phyloP scores from a whole-genome alignment of 306 rosid species.

The Gynostemma pentaphyllum region DNA sequence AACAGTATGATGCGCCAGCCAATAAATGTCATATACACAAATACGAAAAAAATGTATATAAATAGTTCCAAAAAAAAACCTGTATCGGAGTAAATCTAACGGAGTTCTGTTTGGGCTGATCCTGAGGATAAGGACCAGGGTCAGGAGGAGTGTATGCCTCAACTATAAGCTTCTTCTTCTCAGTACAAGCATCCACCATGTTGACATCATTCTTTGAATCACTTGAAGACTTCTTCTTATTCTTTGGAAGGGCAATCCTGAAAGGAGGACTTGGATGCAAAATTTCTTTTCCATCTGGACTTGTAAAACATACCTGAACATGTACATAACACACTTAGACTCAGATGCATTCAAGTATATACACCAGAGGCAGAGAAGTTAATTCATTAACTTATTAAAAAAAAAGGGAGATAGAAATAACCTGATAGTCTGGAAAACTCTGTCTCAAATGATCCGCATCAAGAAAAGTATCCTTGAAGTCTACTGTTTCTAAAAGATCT shows the following conservation, averaged over 20 bases:
- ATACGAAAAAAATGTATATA: not conserved
- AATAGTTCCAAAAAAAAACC: constrained; percentile 38
- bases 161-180: constrained; percentile 50
- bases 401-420: constrained; percentile 18
- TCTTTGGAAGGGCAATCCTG: constrained; percentile 45
- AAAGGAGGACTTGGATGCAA: constrained; percentile 73
- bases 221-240: constrained; percentile 30
- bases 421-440: constrained; percentile 72
- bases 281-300: constrained; percentile 47
- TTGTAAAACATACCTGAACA: constrained; percentile 53
- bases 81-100: constrained; percentile 90
- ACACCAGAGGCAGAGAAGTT: not conserved
- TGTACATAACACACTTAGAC: constrained; percentile 12
- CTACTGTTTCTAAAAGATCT: constrained; percentile 75
- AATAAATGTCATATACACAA: not conserved
- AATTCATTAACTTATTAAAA: not conserved
- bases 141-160: constrained; percentile 90
- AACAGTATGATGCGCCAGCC: not conserved
- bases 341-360: not conserved
- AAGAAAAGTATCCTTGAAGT: constrained; percentile 91
- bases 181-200: constrained; percentile 27
- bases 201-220: constrained; percentile 27
- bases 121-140: constrained; percentile 98
- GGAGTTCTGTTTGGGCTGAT: constrained; percentile 89
- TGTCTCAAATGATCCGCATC: constrained; percentile 69